These are phyloP conservation scores for Lasiodiplodia sp. DNA, from an alignment of 2,329 filamentous ascomycete genomes.

Conservation along the genomic window DNA sequence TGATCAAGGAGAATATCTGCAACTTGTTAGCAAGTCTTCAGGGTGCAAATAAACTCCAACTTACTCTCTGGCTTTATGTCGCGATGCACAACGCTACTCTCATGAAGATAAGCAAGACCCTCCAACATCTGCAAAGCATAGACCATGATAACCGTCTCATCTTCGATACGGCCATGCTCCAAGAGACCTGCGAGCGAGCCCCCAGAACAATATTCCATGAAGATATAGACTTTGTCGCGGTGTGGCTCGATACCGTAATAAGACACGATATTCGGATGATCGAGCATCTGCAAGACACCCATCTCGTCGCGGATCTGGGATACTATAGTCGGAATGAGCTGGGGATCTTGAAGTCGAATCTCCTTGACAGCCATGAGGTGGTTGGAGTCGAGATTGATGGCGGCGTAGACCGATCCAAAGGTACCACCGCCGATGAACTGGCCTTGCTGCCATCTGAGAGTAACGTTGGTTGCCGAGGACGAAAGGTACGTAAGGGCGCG, in stretches of 20 bases:
- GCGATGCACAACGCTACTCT: constrained; percentile 89
- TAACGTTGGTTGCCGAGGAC: constrained; percentile 92
- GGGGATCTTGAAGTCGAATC: constrained; percentile 94
- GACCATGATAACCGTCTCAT: constrained; percentile 96
- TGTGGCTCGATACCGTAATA: constrained; percentile 99
- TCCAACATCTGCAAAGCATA: constrained; percentile 94
- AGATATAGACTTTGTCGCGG: constrained; percentile 99
- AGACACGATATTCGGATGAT: constrained; percentile 96
- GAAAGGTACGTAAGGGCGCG: constrained; percentile 92
- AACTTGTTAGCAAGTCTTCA: constrained; percentile 36
- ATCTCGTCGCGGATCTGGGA: constrained; percentile 96
- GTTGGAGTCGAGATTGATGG: constrained; percentile 95
- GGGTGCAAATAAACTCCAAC: constrained; percentile 44
- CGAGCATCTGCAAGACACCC: constrained; percentile 91
- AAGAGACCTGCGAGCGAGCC: constrained; percentile 88
- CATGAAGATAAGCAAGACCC: constrained; percentile 91
- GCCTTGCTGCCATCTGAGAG: constrained; percentile 97
- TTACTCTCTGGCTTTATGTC: constrained; percentile 97
- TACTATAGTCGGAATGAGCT: constrained; percentile 92
- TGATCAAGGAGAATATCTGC: constrained; percentile 93
- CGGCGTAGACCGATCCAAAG: constrained; percentile 96
- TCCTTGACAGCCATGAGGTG: constrained; percentile 99
- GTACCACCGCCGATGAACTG: constrained; percentile 96
- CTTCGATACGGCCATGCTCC: constrained; percentile 96
- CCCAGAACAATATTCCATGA: constrained; percentile 99